phyloP scores from a whole-genome alignment of 495 filamentous ascomycete genomes.

The Thermochaetoides thermophila region DNA sequence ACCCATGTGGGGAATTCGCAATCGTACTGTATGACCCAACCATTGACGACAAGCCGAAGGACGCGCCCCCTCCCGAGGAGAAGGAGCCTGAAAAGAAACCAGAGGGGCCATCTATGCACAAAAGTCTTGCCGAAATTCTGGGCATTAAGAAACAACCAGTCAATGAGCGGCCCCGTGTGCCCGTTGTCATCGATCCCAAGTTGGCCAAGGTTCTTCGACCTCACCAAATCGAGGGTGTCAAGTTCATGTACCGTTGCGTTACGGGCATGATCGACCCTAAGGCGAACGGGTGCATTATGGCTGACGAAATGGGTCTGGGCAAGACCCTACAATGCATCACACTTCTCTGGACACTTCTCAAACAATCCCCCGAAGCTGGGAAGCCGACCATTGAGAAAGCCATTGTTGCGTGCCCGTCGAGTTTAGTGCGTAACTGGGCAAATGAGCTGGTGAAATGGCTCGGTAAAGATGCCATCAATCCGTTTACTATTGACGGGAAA shows the following conservation, averaged over 20 bases:
- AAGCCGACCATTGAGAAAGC: slow-evolving; percentile 93
- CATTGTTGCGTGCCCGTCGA: slow-evolving; percentile 95
- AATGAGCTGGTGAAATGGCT: slow-evolving; percentile 95
- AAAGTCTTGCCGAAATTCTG: slow-evolving; percentile 89
- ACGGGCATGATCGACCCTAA: slow-evolving; percentile 89
- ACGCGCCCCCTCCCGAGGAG: slow-evolving; percentile 33
- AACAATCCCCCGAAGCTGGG: slow-evolving; percentile 87
- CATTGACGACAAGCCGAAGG: slow-evolving; percentile 64
- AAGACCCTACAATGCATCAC: slow-evolving; percentile 66
- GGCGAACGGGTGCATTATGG: slow-evolving; percentile 98
- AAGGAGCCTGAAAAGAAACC: slow-evolving; percentile 36
- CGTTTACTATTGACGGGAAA: slow-evolving; percentile 95
- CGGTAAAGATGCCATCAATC: slow-evolving; percentile 75
- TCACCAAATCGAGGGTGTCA: slow-evolving; percentile 97
- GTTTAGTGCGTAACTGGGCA: slow-evolving; percentile 94
- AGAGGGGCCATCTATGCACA: slow-evolving; percentile 75
- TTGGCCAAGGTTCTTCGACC: slow-evolving; percentile 84
- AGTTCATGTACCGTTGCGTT: slow-evolving; percentile 89
- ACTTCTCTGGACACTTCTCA: slow-evolving; percentile 89
- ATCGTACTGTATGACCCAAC: slow-evolving; percentile 96
- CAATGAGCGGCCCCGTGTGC: slow-evolving; percentile 69
- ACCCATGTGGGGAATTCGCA: slow-evolving; percentile 88
- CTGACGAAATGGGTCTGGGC: slow-evolving; percentile 95
- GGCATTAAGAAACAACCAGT: slow-evolving; percentile 84
- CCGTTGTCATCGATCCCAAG: slow-evolving; percentile 90